Evolutionary conservation across 1,284 basidiomycete species (phyloP).

Genomic region (Neolentinus lepideus): DNA sequence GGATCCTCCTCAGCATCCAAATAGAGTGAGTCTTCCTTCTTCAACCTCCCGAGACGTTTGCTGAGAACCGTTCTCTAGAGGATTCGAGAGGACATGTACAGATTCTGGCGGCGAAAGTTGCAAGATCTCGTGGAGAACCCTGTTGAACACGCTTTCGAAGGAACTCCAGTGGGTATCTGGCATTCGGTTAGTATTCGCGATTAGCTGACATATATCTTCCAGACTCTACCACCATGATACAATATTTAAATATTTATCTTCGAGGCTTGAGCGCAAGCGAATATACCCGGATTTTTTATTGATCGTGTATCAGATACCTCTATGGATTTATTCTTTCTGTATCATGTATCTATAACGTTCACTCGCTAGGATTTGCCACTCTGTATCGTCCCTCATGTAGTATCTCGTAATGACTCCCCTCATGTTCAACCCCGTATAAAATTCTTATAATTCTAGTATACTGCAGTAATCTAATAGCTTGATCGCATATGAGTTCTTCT

Average conservation of each 20-base stretch:
- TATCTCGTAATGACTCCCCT: too few relatives aligned
- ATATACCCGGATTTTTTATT: too few relatives aligned
- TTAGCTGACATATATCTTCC: background rate
- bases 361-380: too few relatives aligned
- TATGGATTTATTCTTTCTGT: background rate
- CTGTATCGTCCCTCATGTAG: too few relatives aligned
- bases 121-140: background rate
- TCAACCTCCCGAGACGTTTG: background rate
- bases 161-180: background rate
- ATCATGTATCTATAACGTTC: background rate
- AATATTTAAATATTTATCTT: background rate
- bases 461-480: too few relatives aligned
- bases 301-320: too few relatives aligned
- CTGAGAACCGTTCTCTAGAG: background rate
- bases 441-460: too few relatives aligned
- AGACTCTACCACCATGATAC: background rate
- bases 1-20: background rate
- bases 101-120: background rate
- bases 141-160: background rate
- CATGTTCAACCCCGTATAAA: too few relatives aligned
- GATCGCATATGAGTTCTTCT: too few relatives aligned
- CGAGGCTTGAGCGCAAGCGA: background rate
- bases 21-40: background rate
- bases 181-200: background rate
- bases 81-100: background rate